A percentile compares a stretch with the other conserved stretches of the same genome.
Evolutionary conservation across 2,329 filamentous ascomycete genomes (phyloP).

Genomic region (Paraconiothyrium sp.): DNA sequence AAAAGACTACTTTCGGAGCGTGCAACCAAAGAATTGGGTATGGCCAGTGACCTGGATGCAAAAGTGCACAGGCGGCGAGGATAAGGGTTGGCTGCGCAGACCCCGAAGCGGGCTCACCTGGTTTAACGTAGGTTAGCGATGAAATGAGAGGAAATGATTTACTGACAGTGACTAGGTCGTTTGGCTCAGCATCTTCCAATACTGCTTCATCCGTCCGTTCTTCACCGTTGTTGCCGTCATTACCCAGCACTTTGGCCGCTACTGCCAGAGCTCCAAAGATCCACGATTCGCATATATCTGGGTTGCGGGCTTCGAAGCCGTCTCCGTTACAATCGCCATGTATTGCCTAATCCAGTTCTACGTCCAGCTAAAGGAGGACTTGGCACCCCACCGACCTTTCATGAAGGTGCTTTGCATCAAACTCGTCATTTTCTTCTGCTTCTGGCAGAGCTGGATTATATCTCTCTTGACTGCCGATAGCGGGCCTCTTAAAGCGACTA

Average conservation of each 20-base stretch:
- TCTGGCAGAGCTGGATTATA: constrained; percentile 77
- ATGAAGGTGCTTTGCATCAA: constrained; percentile 88
- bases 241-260: constrained; percentile 73
- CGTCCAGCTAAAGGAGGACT: constrained; percentile 73
- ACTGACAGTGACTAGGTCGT: constrained; percentile 64
- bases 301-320: constrained; percentile 76
- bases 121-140: constrained; percentile 72
- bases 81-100: constrained; percentile 73
- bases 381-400: constrained; percentile 75
- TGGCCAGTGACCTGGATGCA: constrained; percentile 76
- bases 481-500: constrained; percentile 70
- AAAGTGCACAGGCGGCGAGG: constrained; percentile 74
- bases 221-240: constrained; percentile 83
- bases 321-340: constrained; percentile 84
- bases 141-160: neutral
- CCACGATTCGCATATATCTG: constrained; percentile 86
- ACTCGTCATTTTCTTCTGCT: constrained; percentile 88
- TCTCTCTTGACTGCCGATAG: constrained; percentile 68
- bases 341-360: constrained; percentile 91
- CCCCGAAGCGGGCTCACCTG: constrained; percentile 84
- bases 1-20: constrained; percentile 79
- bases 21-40: constrained; percentile 77
- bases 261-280: constrained; percentile 81
- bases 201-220: constrained; percentile 80
- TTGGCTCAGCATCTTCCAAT: constrained; percentile 85